phyloP scores from a whole-genome alignment of 1,284 basidiomycete genomes.

The Ceratobasidium theobromae region DNA sequence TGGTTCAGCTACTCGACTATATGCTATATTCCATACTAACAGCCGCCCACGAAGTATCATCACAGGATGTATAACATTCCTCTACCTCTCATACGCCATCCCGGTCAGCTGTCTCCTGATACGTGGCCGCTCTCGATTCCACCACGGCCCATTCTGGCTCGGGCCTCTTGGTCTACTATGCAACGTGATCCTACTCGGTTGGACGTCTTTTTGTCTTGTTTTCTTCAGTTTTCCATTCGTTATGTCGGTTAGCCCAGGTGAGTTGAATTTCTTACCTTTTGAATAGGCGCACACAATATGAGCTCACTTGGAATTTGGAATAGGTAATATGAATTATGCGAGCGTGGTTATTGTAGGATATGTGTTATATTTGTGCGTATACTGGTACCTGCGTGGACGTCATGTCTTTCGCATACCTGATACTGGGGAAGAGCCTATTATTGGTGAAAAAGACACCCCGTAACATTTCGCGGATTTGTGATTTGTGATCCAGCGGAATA shows the following conservation, averaged over 20 bases:
- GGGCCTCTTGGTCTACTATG: slow-evolving; percentile 1
- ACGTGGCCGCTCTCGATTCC: neutral
- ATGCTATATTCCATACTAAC: too few species aligned
- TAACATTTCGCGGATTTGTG: too few species aligned
- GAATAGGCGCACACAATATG: neutral
- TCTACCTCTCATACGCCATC: slow-evolving; percentile 28
- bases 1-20: too few species aligned
- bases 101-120: slow-evolving; percentile 17
- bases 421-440: too few species aligned
- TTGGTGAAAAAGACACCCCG: too few species aligned
- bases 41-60: slow-evolving; percentile 8
- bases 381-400: slow-evolving; percentile 3
- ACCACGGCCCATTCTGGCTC: slow-evolving; percentile 23
- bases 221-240: slow-evolving; percentile 29
- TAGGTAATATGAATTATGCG: slow-evolving; percentile 31
- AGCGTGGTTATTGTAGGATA: slow-evolving; percentile 21
- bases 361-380: slow-evolving; percentile 1
- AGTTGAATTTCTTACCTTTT: neutral
- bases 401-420: neutral
- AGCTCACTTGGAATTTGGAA: neutral
- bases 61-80: slow-evolving; percentile 17
- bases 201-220: slow-evolving; percentile 16
- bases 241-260: slow-evolving; percentile 16
- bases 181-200: slow-evolving; percentile 21
- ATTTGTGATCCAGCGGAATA: neutral